Conservation (phyloP, 2,329 filamentous ascomycete genomes). For the Arthrobotrys iridis region DNA sequence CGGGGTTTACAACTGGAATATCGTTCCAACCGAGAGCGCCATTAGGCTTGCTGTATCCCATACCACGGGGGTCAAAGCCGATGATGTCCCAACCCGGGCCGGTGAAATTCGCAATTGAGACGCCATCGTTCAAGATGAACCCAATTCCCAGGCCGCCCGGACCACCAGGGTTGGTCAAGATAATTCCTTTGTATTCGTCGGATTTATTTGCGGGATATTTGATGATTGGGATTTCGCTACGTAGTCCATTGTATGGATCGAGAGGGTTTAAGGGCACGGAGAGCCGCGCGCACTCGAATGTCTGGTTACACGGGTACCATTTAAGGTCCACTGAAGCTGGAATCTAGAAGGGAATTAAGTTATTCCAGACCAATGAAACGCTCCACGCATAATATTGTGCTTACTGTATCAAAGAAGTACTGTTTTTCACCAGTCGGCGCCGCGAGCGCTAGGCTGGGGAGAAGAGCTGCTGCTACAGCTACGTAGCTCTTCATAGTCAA, state of each 20-base stretch:
- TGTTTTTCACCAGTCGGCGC: slow-evolving; percentile 19
- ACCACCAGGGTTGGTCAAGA: slow-evolving; percentile 65
- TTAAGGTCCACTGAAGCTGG: slow-evolving; percentile 63
- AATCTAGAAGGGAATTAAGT: slow-evolving; percentile 60
- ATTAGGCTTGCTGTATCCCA: slow-evolving; percentile 65
- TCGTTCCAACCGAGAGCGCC: not conserved
- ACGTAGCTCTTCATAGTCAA: slow-evolving; percentile 31
- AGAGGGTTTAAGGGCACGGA: slow-evolving; percentile 66
- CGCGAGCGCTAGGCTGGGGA: slow-evolving; percentile 14
- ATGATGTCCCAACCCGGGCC: slow-evolving; percentile 56
- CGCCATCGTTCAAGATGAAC: slow-evolving; percentile 60
- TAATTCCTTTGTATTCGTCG: slow-evolving; percentile 59
- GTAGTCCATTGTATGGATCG: slow-evolving; percentile 61
- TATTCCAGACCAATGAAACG: not conserved
- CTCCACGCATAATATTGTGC: not conserved
- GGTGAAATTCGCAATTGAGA: slow-evolving; percentile 65
- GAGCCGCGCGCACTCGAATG: slow-evolving; percentile 63
- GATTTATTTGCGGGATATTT: slow-evolving; percentile 24
- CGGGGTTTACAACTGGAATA: slow-evolving; percentile 62
- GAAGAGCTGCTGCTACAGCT: slow-evolving; percentile 5
- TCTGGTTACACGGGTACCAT: slow-evolving; percentile 63
- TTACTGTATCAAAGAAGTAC: slow-evolving; percentile 47
- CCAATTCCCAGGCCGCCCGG: slow-evolving; percentile 64
- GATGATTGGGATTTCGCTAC: slow-evolving; percentile 48
- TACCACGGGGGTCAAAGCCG: slow-evolving; percentile 65